These are phyloP conservation scores for Boeremia lycopersici DNA, from an alignment of 2,329 filamentous ascomycete genomes.

Conservation along the genomic window DNA sequence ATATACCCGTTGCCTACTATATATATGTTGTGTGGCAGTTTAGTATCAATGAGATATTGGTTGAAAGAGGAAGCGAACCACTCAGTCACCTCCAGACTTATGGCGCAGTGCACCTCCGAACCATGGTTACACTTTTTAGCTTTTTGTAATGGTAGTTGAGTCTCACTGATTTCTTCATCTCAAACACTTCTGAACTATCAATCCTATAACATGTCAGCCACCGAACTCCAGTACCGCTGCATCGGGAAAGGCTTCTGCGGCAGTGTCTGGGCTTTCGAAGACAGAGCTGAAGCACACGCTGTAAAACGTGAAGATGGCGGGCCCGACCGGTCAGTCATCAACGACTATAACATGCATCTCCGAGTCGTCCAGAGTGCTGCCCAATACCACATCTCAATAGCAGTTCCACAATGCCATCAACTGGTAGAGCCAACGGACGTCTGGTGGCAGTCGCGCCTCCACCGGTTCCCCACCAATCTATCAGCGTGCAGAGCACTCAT, in stretches of 20 bases:
- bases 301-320: background rate
- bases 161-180: no score
- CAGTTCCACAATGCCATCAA: background rate
- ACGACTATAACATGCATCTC: background rate
- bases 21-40: no score
- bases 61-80: no score
- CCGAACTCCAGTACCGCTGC: background rate
- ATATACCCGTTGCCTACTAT: no score
- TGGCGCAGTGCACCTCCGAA: no score
- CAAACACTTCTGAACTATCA: no score
- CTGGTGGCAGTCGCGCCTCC: background rate
- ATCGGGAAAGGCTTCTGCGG: background rate
- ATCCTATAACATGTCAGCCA: no score
- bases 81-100: no score
- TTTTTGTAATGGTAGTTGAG: no score
- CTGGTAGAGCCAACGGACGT: background rate
- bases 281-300: background rate
- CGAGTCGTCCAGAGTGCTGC: background rate
- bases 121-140: no score
- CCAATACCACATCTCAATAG: background rate
- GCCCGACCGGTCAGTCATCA: background rate
- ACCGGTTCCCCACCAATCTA: background rate
- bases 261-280: background rate
- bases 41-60: no score
- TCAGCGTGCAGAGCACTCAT: background rate